phyloP scores from a whole-genome alignment of 2,329 filamentous ascomycete genomes.

The Bretziella fagacearum region DNA sequence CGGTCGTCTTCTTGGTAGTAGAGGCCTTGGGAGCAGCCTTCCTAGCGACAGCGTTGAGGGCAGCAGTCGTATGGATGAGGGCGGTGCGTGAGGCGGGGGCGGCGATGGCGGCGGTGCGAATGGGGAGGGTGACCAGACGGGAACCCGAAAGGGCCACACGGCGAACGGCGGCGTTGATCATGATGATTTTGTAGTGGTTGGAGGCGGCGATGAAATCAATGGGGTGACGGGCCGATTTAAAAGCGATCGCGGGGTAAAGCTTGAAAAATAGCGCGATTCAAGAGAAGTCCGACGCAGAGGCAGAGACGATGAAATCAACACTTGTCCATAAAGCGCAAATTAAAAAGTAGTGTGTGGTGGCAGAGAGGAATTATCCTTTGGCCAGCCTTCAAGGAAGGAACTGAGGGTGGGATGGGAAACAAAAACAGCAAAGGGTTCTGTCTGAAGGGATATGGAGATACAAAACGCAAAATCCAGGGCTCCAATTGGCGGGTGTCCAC shows the following conservation, averaged over 20 bases:
- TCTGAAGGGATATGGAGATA: background rate
- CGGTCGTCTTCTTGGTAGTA: constrained; percentile 14
- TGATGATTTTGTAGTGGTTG: background rate
- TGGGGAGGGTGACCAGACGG: constrained; percentile 10
- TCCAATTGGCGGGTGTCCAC: background rate
- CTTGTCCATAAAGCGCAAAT: no score
- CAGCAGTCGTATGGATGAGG: constrained; percentile 4
- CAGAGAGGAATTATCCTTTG: no score
- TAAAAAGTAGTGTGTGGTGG: no score
- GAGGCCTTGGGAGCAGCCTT: constrained; percentile 14
- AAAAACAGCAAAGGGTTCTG: background rate
- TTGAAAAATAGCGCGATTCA: background rate
- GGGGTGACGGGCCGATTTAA: background rate
- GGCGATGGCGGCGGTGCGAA: constrained; percentile 5
- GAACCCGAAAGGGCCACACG: constrained; percentile 8
- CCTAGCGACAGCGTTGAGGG: constrained; percentile 9
- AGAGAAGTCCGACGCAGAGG: no score
- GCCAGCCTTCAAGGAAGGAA: background rate
- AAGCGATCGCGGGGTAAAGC: background rate
- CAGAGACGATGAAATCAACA: no score
- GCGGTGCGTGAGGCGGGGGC: background rate
- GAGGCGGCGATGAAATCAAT: background rate
- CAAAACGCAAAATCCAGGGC: background rate
- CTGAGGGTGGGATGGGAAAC: background rate
- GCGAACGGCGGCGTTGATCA: constrained; percentile 10